These are phyloP conservation scores for Geotrichum citri-aurantii DNA, from an alignment of 1,139 yeast species.

Conservation along the genomic window DNA sequence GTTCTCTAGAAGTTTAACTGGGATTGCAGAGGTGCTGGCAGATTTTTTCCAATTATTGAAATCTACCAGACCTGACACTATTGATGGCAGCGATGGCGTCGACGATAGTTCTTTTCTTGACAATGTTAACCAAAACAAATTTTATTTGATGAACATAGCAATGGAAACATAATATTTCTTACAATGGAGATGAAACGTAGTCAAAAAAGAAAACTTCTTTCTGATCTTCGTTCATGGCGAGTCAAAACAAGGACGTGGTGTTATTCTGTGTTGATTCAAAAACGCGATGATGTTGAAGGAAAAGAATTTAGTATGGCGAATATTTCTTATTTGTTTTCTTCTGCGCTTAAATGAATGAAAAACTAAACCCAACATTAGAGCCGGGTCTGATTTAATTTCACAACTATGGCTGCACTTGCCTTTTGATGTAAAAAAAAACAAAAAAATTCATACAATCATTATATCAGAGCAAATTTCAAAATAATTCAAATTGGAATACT, in stretches of 20 bases:
- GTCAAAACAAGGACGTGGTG: neutral
- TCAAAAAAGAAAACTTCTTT: constrained; percentile 13
- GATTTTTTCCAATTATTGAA: constrained; percentile 9
- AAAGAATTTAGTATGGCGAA: neutral
- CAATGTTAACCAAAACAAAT: neutral
- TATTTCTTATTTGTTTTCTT: neutral
- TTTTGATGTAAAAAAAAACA: neutral
- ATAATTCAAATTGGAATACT: constrained; percentile 1
- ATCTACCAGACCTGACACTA: neutral
- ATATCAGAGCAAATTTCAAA: neutral
- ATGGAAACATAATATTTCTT: neutral
- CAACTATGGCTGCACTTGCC: neutral
- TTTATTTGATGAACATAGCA: neutral
- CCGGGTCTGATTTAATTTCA: neutral
- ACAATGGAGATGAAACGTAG: constrained; percentile 8
- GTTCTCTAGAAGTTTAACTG: constrained; percentile 5
- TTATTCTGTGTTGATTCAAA: neutral
- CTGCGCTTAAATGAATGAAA: neutral
- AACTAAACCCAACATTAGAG: neutral
- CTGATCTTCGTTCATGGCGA: constrained; percentile 1
- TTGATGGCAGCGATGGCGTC: constrained; percentile 1
- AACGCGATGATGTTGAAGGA: neutral
- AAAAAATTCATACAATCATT: neutral
- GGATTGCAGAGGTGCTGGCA: neutral
- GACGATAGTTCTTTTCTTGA: constrained; percentile 1